Percentiles rank a stretch among this genome's conserved stretches.
phyloP scores from a whole-genome alignment of 495 filamentous ascomycete species.

The Talaromyces liani region DNA sequence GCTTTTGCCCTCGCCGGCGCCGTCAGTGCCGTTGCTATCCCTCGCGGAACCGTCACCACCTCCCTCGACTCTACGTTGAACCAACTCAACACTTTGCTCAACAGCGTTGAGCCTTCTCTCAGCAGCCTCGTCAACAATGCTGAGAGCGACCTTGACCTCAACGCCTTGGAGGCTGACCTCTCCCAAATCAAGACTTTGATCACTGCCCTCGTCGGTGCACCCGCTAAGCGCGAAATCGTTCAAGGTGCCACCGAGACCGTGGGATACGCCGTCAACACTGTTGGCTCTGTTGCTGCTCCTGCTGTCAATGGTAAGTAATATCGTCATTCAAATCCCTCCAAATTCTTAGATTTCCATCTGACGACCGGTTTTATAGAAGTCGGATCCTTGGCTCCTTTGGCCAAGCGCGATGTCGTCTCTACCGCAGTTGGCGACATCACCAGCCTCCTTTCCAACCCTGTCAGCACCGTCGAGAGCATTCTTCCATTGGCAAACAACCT shows the following conservation, averaged over 20 bases:
- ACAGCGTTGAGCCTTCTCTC: constrained; percentile 1
- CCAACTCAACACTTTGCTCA: background rate
- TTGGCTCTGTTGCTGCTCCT: constrained; percentile 3
- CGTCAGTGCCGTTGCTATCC: constrained; percentile 19
- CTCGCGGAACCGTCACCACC: constrained; percentile 10
- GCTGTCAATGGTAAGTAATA: background rate
- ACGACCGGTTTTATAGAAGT: background rate
- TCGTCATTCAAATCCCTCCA: background rate
- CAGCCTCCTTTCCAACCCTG: constrained; percentile 4
- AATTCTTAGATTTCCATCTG: background rate
- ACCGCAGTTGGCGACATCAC: background rate
- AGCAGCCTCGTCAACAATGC: background rate
- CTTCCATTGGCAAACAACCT: constrained; percentile 2
- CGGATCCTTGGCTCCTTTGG: background rate
- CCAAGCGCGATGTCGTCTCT: constrained; percentile 5
- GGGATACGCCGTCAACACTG: constrained; percentile 9
- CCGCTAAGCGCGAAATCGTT: constrained; percentile 10
- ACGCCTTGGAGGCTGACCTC: background rate
- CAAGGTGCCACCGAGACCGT: background rate
- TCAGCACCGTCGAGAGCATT: background rate
- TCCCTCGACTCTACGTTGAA: background rate
- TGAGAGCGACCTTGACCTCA: constrained; percentile 1
- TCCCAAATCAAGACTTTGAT: background rate
- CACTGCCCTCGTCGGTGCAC: background rate
- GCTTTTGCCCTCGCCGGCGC: constrained; percentile 19